Base-by-base conservation (phyloP, 108 stramenopile species). In the Nannochloropsis oceanica region DNA sequence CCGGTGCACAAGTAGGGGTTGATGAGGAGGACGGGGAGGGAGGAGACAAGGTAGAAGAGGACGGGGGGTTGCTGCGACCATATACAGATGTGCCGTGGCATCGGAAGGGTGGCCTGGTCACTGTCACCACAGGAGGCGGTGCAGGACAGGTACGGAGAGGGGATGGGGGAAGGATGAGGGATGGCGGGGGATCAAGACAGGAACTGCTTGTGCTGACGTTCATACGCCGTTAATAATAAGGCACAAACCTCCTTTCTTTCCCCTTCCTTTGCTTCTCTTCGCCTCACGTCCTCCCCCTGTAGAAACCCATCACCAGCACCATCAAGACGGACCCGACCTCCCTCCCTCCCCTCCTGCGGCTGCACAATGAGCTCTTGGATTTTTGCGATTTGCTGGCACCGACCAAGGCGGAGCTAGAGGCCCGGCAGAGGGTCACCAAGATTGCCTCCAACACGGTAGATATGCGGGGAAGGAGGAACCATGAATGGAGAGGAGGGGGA, bases 281-380 rank as follows among this genome's bases (percentile, higher is more conserved):
- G 18, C 59, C 8, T 73, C n/a, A 18, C 59, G 22, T 73, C 59
- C 59, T 73, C 59, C 59, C 18, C n/a, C 59, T n/a, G 59, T n/a
- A 73, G 59, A 73, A 7, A 73, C 59, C 59, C 7, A 2, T 8
- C 59, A 22, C 59, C 18, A 50, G 13, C 14, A n/a, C n/a, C 22
- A n/a, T 73, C 59, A 73, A 73, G n/a, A 73, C 59, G 59, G 22
- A 73, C 18, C 59, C 59, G 22, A 18, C n/a, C n/a, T 18, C 59
- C n/a, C 59, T 81, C 80, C 84, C 85, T n/a, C 93, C 92, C 12
- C 81, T 97, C 18, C 90, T 95, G 12, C 85, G 90, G 14, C 89
- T 99, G 43, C 98, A 99, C 92, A 96, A 98, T 90, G 98, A 99
- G 92, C 95, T 99, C 79, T 93, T 98, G 8, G 92, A 93, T 12